These are phyloP conservation scores for Platanthera guangdongensis DNA, from an alignment of 106 monocot species.

Conservation along the genomic window DNA sequence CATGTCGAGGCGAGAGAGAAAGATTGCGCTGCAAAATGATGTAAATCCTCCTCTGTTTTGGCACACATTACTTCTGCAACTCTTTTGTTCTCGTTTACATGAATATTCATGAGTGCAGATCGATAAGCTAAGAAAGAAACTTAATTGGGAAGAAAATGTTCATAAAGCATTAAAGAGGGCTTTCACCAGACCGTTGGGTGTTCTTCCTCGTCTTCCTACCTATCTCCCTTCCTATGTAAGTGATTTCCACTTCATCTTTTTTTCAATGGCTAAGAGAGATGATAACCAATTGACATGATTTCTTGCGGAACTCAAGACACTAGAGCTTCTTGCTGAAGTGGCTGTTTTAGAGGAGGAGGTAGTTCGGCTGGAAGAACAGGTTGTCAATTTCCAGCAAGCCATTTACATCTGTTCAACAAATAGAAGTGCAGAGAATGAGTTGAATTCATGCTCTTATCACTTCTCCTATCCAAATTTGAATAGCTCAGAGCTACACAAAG, in stretches of 20 bases:
- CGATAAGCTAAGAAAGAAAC: slow-evolving; percentile 76
- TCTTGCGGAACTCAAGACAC: slow-evolving; percentile 35
- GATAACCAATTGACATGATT: neutral
- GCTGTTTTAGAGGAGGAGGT: slow-evolving; percentile 91
- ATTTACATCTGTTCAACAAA: slow-evolving; percentile 42
- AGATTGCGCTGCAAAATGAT: slow-evolving; percentile 71
- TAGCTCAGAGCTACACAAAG: neutral
- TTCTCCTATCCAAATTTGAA: neutral
- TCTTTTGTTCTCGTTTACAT: neutral
- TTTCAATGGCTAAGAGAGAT: neutral
- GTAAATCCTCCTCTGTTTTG: slow-evolving; percentile 21
- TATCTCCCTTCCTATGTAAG: slow-evolving; percentile 66
- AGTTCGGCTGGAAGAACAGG: slow-evolving; percentile 75
- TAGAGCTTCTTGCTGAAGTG: slow-evolving; percentile 83
- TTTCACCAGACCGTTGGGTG: slow-evolving; percentile 70
- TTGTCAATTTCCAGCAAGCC: slow-evolving; percentile 74
- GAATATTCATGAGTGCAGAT: slow-evolving; percentile 31
- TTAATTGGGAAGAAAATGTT: slow-evolving; percentile 68
- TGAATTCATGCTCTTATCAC: slow-evolving; percentile 4
- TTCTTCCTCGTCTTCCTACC: slow-evolving; percentile 80
- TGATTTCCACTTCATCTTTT: neutral
- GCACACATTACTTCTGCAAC: neutral
- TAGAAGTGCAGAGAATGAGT: slow-evolving; percentile 9
- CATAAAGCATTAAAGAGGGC: slow-evolving; percentile 81
- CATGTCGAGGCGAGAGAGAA: slow-evolving; percentile 48